These are phyloP conservation scores for Cornus suecica DNA, from an alignment of 148 eudicot species.

Conservation along the genomic window DNA sequence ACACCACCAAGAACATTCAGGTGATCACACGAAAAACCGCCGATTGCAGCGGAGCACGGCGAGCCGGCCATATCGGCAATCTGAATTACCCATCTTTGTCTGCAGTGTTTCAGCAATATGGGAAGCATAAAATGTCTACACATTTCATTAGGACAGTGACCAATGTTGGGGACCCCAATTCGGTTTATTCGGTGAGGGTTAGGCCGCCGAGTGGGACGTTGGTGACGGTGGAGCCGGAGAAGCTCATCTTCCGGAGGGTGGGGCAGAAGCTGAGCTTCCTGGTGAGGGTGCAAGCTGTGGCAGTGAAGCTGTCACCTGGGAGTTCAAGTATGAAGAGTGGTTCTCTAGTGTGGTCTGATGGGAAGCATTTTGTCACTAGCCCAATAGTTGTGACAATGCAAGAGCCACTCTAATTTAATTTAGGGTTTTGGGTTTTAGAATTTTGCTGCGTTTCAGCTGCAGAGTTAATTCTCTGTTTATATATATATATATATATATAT, in stretches of 20 bases:
- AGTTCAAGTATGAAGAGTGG: conserved; percentile 59
- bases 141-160: conserved; percentile 78
- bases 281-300: conserved; percentile 56
- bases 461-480: background rate
- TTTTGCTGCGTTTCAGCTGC: background rate
- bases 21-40: conserved; percentile 55
- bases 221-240: conserved; percentile 71
- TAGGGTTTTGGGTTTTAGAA: conserved; percentile 8
- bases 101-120: conserved; percentile 73
- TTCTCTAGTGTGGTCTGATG: conserved; percentile 82
- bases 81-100: conserved; percentile 80
- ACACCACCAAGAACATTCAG: conserved; percentile 58
- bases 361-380: conserved; percentile 68
- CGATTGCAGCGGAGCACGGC: conserved; percentile 54
- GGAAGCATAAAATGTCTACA: conserved; percentile 61
- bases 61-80: conserved; percentile 79
- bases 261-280: conserved; percentile 76
- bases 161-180: conserved; percentile 66
- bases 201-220: conserved; percentile 49
- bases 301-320: conserved; percentile 54
- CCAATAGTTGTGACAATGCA: conserved; percentile 87
- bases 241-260: conserved; percentile 55
- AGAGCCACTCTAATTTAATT: conserved; percentile 50
- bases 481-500: background rate
- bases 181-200: conserved; percentile 52